phyloP scores from a whole-genome alignment of 495 filamentous ascomycete species.

The Penicillium ucsense region DNA sequence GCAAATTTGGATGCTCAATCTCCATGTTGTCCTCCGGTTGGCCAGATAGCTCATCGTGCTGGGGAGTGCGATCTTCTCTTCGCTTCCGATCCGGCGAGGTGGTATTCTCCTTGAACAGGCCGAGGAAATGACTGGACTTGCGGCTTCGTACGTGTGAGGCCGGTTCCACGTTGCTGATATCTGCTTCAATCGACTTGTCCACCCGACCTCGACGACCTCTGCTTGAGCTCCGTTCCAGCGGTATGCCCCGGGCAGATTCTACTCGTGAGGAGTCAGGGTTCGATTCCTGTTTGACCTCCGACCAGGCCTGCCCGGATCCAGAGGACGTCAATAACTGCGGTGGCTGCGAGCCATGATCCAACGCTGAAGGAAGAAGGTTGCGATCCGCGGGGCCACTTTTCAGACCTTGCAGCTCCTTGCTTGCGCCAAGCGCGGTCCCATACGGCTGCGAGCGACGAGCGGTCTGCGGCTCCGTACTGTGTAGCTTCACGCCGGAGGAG shows the following conservation, averaged over 20 bases:
- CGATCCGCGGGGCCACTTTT: slow-evolving; percentile 17
- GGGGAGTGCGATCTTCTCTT: slow-evolving; percentile 25
- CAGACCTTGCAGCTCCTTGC: slow-evolving; percentile 12
- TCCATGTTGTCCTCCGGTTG: slow-evolving; percentile 8
- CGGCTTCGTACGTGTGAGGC: slow-evolving; percentile 70
- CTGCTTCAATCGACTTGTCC: slow-evolving; percentile 78
- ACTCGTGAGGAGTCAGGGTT: slow-evolving; percentile 10
- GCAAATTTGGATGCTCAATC: slow-evolving; percentile 2
- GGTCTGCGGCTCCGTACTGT: slow-evolving; percentile 12
- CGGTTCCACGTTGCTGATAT: slow-evolving; percentile 63
- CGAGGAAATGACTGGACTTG: slow-evolving; percentile 86
- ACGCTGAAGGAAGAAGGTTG: slow-evolving; percentile 21
- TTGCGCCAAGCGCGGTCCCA: slow-evolving; percentile 13
- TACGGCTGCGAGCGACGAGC: slow-evolving; percentile 9
- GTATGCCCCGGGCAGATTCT: slow-evolving; percentile 7
- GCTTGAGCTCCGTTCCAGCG: slow-evolving; percentile 32
- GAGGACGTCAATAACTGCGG: slow-evolving; percentile 11
- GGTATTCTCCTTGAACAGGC: slow-evolving; percentile 88
- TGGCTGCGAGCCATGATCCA: slow-evolving; percentile 21
- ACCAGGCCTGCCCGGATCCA: slow-evolving; percentile 10
- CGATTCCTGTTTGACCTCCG: slow-evolving; percentile 10
- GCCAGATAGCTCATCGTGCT: slow-evolving; percentile 21
- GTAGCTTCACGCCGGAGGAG: slow-evolving; percentile 17
- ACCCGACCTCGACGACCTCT: slow-evolving; percentile 43
- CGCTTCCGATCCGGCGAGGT: slow-evolving; percentile 40